Evolutionary conservation across 2,329 filamentous ascomycete genomes (phyloP), one percentile per base, ranked within the genome.

Genomic region (Calycina herbarum): DNA sequence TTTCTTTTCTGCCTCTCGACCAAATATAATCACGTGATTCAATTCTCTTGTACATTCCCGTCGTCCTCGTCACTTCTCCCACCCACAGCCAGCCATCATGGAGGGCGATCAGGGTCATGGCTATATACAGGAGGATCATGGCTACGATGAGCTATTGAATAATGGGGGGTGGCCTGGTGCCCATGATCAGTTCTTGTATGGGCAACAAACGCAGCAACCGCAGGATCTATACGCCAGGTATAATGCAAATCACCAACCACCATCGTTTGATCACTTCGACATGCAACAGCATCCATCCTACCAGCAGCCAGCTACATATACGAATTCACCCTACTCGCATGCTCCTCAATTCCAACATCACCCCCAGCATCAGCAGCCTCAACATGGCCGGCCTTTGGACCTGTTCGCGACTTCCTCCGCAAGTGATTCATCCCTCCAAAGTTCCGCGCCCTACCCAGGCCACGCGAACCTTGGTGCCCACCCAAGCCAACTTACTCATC

Each of bases 141-240:
- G 62, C 20, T 74, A 71, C 57, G 72, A 76, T 68, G 73, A 75
- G 35, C 35, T 75, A 51, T 68, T 75, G 45, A 64, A 70, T 57
- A 66, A 67, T 66, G 29, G 64, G 20, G 66, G 61, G 10, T 76
- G 73, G 74, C 65, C 70, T 40, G 63, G 48, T 56, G 54, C 68
- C 10, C 42, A 59, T 3, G 69, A 72, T 40, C 71, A 73, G 60
- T 73, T 70, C 48, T 62, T 68, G 27, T 73, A 66, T 56, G 56
- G 31, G 5, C 65, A 66, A 40, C 73, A 74, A 56, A 68, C 67
- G 20, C 61, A 57, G 51, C 33, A 57, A 69, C 38, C 54, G 13
- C 61, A 62, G 51, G 48, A 54, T 13, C 48, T 54, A 24, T 54
- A 27, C 48, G 48, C 48, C 48, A 27, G 48, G 20, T 54, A 54